Evolutionary conservation across 257 asterid species (phyloP), one percentile per base, ranked within the genome.

Genomic region (Echium plantagineum): DNA sequence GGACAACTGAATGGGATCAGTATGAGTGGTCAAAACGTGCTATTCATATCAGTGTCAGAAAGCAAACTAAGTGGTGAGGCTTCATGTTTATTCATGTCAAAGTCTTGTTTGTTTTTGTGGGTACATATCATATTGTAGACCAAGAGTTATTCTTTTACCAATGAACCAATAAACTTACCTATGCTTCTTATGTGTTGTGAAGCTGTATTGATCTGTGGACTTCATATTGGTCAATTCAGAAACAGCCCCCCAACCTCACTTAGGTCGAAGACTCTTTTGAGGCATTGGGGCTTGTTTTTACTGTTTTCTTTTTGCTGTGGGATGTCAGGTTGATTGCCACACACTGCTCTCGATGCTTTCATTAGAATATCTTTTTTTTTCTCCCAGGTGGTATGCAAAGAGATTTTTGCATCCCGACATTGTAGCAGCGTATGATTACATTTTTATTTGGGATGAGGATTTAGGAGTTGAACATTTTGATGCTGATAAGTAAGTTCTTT

Each of bases 401-500:
- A 85, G 99, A 74, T 93, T 93, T 80, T 74, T 93, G 75, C 96
- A 93, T 81, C 97, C 99, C 42, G 97, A 89, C 82, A 71, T 93
- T 63, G 85, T 93, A 24, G 96, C 97, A 70, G 99, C 94, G 60
- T 93, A 93, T 79, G 97, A 93, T 15, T 93, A 89, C 73, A 86
- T 93, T 70, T 89, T 89, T 74, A 85, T 93, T 66, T 93, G 99
- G 99, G 99, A 93, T 71, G 99, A 93, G 75, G 99, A 93, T 77
- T 97, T 93, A 74, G 97, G 99, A 67, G 97, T 93, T 24, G 94
- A 89, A 77, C 99, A 89, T 80, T 93, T 93, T 59, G 81, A 89
- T 80, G 90, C 86, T 19, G 94, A 84, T 19, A 89, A 46, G 99
- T 93, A 77, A 72, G 69, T 55, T 55, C 54, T 55, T 19, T 52